These are phyloP conservation scores for Ajuga reptans DNA, from an alignment of 305 asterid species.

Conservation along the genomic window DNA sequence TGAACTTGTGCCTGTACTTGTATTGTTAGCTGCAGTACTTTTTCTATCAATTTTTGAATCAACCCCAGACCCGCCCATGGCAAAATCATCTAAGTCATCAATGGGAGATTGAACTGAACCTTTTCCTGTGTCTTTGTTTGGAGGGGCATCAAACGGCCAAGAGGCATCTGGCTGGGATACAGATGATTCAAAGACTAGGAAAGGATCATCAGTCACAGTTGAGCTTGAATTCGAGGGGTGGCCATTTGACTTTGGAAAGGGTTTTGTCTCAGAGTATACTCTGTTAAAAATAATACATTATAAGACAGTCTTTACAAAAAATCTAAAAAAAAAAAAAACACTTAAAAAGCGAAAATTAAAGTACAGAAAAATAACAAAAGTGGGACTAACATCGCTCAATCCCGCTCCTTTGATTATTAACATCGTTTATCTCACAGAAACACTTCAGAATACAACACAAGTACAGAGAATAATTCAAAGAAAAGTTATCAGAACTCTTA, in stretches of 20 bases:
- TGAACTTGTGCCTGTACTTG: slow-evolving; percentile 27
- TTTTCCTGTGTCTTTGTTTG: slow-evolving; percentile 29
- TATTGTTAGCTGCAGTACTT: slow-evolving; percentile 20
- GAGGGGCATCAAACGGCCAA: slow-evolving; percentile 43
- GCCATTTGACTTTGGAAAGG: slow-evolving; percentile 30
- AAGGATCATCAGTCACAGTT: slow-evolving; percentile 44
- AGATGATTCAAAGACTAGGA: slow-evolving; percentile 48
- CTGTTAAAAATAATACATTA: slow-evolving; percentile 30
- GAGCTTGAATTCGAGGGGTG: slow-evolving; percentile 39
- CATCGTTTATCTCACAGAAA: neutral
- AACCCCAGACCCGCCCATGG: slow-evolving; percentile 31
- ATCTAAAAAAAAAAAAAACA: neutral
- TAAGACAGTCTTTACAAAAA: neutral
- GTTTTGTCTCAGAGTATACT: slow-evolving; percentile 22
- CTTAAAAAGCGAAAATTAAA: neutral
- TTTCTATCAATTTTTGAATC: slow-evolving; percentile 26
- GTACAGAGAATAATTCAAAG: neutral
- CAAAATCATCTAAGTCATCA: slow-evolving; percentile 58
- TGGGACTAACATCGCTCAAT: neutral
- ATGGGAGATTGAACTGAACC: slow-evolving; percentile 35
- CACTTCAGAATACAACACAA: neutral
- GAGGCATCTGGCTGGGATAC: slow-evolving; percentile 30
- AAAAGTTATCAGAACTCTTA: neutral
- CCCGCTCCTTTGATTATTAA: neutral
- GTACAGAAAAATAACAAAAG: slow-evolving; percentile 10